Base-by-base conservation (phyloP, 1,139 yeast species). In the Eremothecium gossypii region DNA sequence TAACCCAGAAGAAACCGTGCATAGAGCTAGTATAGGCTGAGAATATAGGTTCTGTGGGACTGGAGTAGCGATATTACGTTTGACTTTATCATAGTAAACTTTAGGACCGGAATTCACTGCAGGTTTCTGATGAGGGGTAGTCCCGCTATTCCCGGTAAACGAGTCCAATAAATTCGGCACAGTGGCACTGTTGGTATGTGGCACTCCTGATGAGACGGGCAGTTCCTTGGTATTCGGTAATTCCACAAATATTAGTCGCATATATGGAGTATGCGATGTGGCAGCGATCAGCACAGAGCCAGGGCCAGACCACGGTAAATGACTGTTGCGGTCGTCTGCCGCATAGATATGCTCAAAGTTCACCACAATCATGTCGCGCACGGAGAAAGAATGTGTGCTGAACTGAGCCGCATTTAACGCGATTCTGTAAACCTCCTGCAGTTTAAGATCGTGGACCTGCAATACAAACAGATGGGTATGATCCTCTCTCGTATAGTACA, bases 401-500 rank as follows among this genome's bases (percentile, higher is more conserved):
- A 82, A 83, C 51, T 82, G 83, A 0, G 93, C 83, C 55, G 79
- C 87, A 55, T 82, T 83, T 43, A 83, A 63, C 0, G 91, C 80
- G 5, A 83, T 63, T 48, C 73, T 72, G 44, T 68, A 69, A 10
- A 66, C 41, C 46, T 70, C 70, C 3, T 50, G 39, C 3, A 73
- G 47, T 12, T 41, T 45, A 7, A 41, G 42, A 2, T 49, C 41
- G 35, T 14, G 55, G 5, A 47, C 51, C 10, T 64, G 53, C 41
- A 73, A 64, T 13, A 77, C 69, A 41, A 80, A 46, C 10, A 60
- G 39, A 42, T 76, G 67, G 0, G 91, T 78, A 33, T 74, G 73
- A 36, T 83, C 89, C 31, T 69, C 57, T 49, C 82, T 70, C 1
- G 86, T 80, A 1, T 80, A 62, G 13, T 79, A 58, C 1, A 79